Evolutionary conservation across 2,329 filamentous ascomycete genomes (phyloP).

Genomic region (Arthrobotrys sphaeroides): DNA sequence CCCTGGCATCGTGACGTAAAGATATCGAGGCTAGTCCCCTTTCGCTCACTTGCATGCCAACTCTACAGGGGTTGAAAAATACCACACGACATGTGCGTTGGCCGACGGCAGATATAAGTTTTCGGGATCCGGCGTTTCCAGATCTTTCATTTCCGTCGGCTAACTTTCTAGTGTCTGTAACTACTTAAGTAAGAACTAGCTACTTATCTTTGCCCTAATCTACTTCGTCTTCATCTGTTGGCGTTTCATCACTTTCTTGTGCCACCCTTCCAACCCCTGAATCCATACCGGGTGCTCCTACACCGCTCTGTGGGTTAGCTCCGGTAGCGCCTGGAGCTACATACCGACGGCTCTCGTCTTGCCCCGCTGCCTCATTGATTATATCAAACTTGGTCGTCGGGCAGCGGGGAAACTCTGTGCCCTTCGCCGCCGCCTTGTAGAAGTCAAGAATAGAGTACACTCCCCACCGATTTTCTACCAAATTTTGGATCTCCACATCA

Average conservation of each 20-base stretch:
- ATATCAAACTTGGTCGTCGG: conserved; percentile 15
- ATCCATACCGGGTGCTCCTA: not conserved
- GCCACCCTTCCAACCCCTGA: not conserved
- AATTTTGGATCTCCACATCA: not conserved
- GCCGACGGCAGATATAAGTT: not conserved
- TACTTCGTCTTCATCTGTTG: not conserved
- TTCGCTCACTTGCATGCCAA: not conserved
- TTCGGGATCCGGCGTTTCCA: conserved; percentile 5
- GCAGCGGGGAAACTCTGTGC: not conserved
- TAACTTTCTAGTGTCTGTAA: not conserved
- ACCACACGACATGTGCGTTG: conserved; percentile 19
- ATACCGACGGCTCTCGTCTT: conserved; percentile 13
- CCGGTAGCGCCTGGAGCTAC: conserved; percentile 1
- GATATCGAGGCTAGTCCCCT: conserved; percentile 1
- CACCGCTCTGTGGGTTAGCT: conserved; percentile 37
- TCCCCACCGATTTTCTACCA: conserved; percentile 11
- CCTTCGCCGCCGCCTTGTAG: not conserved
- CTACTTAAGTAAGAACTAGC: no score
- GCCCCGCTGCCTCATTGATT: conserved; percentile 7
- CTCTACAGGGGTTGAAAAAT: conserved; percentile 7
- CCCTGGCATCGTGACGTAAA: conserved; percentile 49
- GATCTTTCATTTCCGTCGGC: no score
- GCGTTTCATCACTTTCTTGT: not conserved
- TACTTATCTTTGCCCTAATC: no score
- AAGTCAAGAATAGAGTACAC: conserved; percentile 27